Percentiles rank a stretch among this genome's conserved stretches.
These are phyloP conservation scores for Quercus wislizeni DNA, from an alignment of 306 rosid species.

Conservation along the genomic window DNA sequence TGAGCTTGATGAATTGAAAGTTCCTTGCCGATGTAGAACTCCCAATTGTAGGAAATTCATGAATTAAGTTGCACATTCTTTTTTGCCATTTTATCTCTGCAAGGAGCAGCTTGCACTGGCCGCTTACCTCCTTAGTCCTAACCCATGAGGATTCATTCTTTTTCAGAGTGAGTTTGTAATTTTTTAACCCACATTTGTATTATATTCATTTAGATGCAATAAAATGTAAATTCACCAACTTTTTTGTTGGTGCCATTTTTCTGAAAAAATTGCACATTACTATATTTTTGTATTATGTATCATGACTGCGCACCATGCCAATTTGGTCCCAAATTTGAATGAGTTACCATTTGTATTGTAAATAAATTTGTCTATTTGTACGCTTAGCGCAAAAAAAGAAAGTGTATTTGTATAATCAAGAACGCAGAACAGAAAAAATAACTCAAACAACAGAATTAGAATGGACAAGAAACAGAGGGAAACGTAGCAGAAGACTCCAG, in stretches of 20 bases:
- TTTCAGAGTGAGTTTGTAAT: not conserved
- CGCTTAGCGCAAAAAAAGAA: not conserved
- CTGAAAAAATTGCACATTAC: not conserved
- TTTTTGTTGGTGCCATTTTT: constrained; percentile 26
- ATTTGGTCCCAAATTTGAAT: not conserved
- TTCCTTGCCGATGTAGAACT: constrained; percentile 87
- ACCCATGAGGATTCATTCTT: constrained; percentile 30
- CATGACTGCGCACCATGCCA: not conserved
- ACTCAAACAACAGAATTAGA: too few relatives aligned
- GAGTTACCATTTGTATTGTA: too few relatives aligned
- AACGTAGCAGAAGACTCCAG: too few relatives aligned
- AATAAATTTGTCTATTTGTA: too few relatives aligned
- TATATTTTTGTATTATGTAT: not conserved
- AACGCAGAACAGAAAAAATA: too few relatives aligned
- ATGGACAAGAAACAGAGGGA: too few relatives aligned
- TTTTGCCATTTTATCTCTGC: not conserved
- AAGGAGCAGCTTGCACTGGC: constrained; percentile 20
- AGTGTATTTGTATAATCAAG: too few relatives aligned
- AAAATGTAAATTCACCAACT: constrained; percentile 30
- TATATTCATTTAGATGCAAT: constrained; percentile 24
- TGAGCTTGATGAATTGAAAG: constrained; percentile 79
- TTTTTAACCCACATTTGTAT: constrained; percentile 22
- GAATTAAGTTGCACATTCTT: constrained; percentile 55
- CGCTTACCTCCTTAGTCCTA: constrained; percentile 27
- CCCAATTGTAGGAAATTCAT: constrained; percentile 74